Percentiles rank a stretch among this genome's conserved stretches.
Conservation (phyloP, 23 red algal genomes). For the Chondrus crispus region DNA sequence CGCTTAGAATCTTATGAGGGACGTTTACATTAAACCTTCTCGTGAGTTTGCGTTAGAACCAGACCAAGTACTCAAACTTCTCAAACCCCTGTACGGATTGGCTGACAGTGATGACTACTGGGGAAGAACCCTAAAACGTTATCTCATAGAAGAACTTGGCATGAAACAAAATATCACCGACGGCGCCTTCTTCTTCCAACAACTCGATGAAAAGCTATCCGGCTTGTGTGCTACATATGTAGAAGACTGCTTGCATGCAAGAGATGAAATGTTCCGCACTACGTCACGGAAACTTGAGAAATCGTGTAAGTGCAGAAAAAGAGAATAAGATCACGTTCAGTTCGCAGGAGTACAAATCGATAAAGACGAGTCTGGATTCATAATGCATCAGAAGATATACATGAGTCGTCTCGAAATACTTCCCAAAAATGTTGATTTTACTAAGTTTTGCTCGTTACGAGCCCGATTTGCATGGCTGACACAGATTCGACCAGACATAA, state of each 20-base stretch:
- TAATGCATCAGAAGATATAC: background rate
- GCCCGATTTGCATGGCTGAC: background rate
- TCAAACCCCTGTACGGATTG: constrained; percentile 17
- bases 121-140: background rate
- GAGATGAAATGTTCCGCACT: background rate
- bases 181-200: background rate
- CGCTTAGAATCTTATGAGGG: background rate
- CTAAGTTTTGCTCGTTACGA: background rate
- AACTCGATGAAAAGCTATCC: background rate
- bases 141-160: background rate
- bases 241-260: background rate
- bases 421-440: background rate
- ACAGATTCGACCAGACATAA: background rate
- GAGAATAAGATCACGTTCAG: background rate
- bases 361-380: background rate
- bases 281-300: background rate
- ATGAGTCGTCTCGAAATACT: background rate
- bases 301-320: background rate
- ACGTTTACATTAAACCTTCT: background rate
- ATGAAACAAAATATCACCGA: background rate
- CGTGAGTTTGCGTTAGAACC: too few species aligned
- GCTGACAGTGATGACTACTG: background rate
- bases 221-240: constrained; percentile 13
- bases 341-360: background rate
- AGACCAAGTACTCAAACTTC: background rate